These are phyloP conservation scores for Fusarium nisikadoi DNA, from an alignment of 2,329 filamentous ascomycete genomes.

Conservation along the genomic window DNA sequence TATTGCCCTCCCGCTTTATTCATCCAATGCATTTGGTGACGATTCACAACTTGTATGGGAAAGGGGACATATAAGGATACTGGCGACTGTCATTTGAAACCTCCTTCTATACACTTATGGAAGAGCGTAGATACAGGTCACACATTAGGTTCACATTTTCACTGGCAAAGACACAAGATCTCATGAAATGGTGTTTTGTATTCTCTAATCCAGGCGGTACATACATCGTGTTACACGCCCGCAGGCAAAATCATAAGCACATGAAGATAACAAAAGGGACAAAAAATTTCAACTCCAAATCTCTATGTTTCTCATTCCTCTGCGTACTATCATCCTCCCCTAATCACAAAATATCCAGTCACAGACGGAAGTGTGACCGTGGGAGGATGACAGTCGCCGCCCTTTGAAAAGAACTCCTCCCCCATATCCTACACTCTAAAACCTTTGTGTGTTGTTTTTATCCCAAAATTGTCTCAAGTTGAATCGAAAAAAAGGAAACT, in stretches of 20 bases:
- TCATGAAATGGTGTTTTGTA: constrained; percentile 11
- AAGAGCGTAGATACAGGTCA: background rate
- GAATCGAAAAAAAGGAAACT: constrained; percentile 13
- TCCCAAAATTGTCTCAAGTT: constrained; percentile 1
- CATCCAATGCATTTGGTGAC: background rate
- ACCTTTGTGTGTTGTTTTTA: background rate
- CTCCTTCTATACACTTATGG: background rate
- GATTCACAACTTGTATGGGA: background rate
- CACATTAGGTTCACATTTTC: background rate
- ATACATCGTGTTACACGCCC: constrained; percentile 20
- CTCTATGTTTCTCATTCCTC: constrained; percentile 25
- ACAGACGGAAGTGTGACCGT: constrained; percentile 15
- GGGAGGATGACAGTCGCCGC: background rate
- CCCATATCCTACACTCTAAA: constrained; percentile 12
- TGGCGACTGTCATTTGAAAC: background rate
- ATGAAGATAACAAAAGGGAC: constrained; percentile 35
- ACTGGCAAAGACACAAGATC: background rate
- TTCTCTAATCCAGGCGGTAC: constrained; percentile 27
- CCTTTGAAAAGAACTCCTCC: constrained; percentile 11
- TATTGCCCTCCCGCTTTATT: background rate
- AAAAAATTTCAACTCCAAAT: constrained; percentile 28
- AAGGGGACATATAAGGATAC: background rate
- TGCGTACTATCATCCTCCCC: background rate
- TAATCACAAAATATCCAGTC: background rate
- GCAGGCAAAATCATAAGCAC: constrained; percentile 35